phyloP scores from a whole-genome alignment of 768 basidiomycete genomes.

The Lactifluus echinatus region DNA sequence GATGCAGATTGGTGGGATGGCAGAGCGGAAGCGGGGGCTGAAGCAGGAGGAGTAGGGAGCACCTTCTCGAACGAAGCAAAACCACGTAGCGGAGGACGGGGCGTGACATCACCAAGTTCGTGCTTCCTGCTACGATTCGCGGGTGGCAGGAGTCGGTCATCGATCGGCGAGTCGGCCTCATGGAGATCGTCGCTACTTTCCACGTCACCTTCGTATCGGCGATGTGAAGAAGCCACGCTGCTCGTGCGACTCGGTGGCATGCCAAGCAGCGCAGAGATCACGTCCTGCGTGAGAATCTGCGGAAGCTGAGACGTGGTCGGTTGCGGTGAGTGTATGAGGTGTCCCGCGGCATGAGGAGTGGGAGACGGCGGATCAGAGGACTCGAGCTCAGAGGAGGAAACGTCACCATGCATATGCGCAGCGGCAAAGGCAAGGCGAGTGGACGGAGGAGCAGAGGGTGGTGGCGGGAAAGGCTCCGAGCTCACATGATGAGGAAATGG shows the following conservation, averaged over 20 bases:
- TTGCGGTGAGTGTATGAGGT: slow-evolving; percentile 46
- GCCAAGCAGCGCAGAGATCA: slow-evolving; percentile 57
- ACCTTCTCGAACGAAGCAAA: slow-evolving; percentile 15
- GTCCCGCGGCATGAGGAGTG: slow-evolving; percentile 13
- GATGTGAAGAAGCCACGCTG: slow-evolving; percentile 26
- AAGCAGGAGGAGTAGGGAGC: background rate
- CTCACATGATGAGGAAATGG: slow-evolving; percentile 14
- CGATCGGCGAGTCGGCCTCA: slow-evolving; percentile 19
- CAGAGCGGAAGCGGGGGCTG: background rate
- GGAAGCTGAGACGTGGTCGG: slow-evolving; percentile 45
- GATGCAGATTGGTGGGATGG: slow-evolving; percentile 15
- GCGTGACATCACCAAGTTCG: slow-evolving; percentile 48
- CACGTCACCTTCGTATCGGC: slow-evolving; percentile 31
- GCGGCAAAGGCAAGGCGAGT: slow-evolving; percentile 21
- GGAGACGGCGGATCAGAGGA: slow-evolving; percentile 3
- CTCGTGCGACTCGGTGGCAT: slow-evolving; percentile 34
- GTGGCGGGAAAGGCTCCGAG: slow-evolving; percentile 18
- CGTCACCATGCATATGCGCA: slow-evolving; percentile 15
- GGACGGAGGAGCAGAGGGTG: slow-evolving; percentile 19
- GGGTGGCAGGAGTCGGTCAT: slow-evolving; percentile 15
- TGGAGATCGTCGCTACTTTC: slow-evolving; percentile 27
- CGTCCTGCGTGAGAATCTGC: slow-evolving; percentile 63
- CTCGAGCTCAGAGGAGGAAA: slow-evolving; percentile 12
- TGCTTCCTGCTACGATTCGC: background rate
- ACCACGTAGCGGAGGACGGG: slow-evolving; percentile 35